Evolutionary conservation across 352 stramenopile genomes (phyloP).

Genomic region (Phytophthora macrochlamydospora): DNA sequence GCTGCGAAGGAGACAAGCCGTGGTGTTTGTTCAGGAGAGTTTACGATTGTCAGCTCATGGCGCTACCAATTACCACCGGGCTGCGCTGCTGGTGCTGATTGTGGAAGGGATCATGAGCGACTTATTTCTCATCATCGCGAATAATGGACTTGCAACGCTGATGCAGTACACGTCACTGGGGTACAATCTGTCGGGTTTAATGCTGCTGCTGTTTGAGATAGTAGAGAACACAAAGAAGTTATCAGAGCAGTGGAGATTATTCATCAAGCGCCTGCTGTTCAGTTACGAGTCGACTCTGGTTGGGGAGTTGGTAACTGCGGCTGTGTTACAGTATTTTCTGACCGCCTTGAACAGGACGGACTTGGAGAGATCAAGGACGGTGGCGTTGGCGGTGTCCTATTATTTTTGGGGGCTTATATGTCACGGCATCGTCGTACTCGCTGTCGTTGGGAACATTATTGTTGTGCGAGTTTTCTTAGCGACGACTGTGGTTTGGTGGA

Average conservation of each 20-base stretch:
- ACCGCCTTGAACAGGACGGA: conserved; percentile 13
- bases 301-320: conserved; percentile 19
- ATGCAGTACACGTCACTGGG: conserved; percentile 34
- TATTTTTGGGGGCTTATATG: conserved; percentile 25
- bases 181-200: conserved; percentile 26
- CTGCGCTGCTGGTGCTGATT: conserved; percentile 22
- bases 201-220: conserved; percentile 35
- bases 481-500: conserved; percentile 12
- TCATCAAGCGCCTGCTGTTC: conserved; percentile 29
- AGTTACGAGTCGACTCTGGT: conserved; percentile 32
- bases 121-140: conserved; percentile 34
- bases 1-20: conserved; percentile 10
- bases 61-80: conserved; percentile 13
- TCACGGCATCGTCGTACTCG: conserved; percentile 21
- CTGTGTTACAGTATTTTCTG: conserved; percentile 17
- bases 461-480: conserved; percentile 3
- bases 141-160: conserved; percentile 25
- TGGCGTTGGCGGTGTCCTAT: conserved; percentile 28
- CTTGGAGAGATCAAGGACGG: conserved; percentile 13
- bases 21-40: conserved; percentile 32
- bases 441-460: conserved; percentile 14
- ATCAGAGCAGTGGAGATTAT: not conserved
- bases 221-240: conserved; percentile 19
- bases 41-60: conserved; percentile 19
- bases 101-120: conserved; percentile 38